Conservation (phyloP, 306 rosid genomes). For the Castanopsis chinensis region DNA sequence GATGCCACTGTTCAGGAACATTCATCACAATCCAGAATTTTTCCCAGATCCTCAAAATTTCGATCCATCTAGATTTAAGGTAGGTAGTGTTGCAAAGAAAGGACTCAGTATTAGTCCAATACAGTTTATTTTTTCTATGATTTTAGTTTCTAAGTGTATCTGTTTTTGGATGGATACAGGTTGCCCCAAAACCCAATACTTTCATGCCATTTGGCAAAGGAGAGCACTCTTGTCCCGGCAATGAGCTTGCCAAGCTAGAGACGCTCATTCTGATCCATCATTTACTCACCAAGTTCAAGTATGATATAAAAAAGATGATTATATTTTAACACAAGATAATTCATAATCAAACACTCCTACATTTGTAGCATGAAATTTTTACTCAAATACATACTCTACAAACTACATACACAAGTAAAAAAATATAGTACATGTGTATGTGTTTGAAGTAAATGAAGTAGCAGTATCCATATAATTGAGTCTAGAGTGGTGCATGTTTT, state of each 20-base stretch:
- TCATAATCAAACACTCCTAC: too few relatives aligned
- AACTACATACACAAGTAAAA: too few relatives aligned
- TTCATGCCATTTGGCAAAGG: conserved; percentile 95
- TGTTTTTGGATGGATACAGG: conserved; percentile 33
- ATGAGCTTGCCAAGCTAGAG: conserved; percentile 84
- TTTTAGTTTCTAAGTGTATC: not conserved
- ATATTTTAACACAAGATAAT: not conserved
- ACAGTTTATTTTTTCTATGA: not conserved
- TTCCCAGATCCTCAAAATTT: conserved; percentile 69
- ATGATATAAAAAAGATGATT: not conserved
- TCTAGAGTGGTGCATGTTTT: not conserved
- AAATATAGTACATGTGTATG: not conserved
- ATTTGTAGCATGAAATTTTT: too few relatives aligned
- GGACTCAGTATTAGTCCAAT: not conserved
- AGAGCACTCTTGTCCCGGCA: conserved; percentile 86
- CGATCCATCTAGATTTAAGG: conserved; percentile 95
- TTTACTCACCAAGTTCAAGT: conserved; percentile 72
- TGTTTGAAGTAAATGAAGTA: not conserved
- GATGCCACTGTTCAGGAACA: conserved; percentile 91
- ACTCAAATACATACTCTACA: too few relatives aligned
- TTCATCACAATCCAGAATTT: conserved; percentile 82
- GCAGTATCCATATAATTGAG: not conserved
- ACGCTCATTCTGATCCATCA: conserved; percentile 70
- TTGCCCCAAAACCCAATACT: conserved; percentile 67
- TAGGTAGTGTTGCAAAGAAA: conserved; percentile 15